Evolutionary conservation across 2,329 filamentous ascomycete genomes (phyloP), one percentile per base, ranked within the genome.

Genomic region (Zopfia rhizophila): DNA sequence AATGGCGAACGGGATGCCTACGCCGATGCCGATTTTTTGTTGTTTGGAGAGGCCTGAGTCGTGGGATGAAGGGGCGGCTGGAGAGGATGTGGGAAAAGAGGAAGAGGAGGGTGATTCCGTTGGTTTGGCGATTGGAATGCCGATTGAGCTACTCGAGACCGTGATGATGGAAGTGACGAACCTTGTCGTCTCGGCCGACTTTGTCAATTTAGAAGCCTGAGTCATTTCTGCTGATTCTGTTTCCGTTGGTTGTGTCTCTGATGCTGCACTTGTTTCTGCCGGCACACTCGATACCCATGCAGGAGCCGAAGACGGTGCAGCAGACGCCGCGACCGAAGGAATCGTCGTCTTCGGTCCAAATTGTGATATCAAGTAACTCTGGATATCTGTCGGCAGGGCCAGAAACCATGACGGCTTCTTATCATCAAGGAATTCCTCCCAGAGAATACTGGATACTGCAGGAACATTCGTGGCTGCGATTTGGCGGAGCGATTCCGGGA

Each of bases 1-100:
- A 2, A 85, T 76, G 1, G 80, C 83, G 13, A 86, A 71, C 2
- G 84, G 84, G 2, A 86, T 53, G 7, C 69, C 70, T 11, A 72
- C 38, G 12, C 68, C 69, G 3, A 72, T 55, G 5, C 64, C 66
- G 19, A 71, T 61, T 45, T 72, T 72, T 24, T 64, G 59, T 1
- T 35, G 33, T 36, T 48, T 52, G 2, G 61, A 62, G 10, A 70
- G 54, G 4, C 58, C 60, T 17, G 50, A 47, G 8, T 39, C 38
- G 19, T 47, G 54, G 1, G 24, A 13, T 7, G 18, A 4, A 6
- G 63, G 58, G 7, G 56, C 52, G 10, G 54, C 45, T 3, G 58
- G 42, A 18, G 50, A 42, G 14, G 60, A 41, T 2, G 55, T 50
- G 16, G 60, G 32, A n/a, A 17, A 17, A 27, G 29, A 32, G 8